Base-by-base conservation (phyloP, 225 moss, liverwort and hornwort genomes). In the Sphagnum tenellum region DNA sequence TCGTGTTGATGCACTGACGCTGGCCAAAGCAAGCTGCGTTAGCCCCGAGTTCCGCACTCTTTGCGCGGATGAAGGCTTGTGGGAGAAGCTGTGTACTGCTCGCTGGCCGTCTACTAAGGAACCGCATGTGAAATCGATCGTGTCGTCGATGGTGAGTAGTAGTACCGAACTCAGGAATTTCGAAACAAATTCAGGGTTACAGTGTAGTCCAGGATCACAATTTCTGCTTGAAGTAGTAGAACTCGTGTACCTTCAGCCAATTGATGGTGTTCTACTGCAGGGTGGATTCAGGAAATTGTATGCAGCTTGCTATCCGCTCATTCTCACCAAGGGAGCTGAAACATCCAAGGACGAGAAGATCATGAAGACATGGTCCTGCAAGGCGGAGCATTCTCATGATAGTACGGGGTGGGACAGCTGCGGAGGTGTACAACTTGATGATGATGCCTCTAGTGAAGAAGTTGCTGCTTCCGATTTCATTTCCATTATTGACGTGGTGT, bases 91-190 rank as follows among this genome's bases (percentile, higher is more conserved):
- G 0, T 93, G 88, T 62, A 77, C 74, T 45, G 55, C 67, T 2
- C 76, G 80, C 4, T 93, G 93, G 93, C 90, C 93, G 3, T 88
- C 90, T 5, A 90, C 90, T 0, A 74, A 55, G 47, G 80, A 88
- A 46, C 50, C 58, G 2, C 74, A 78, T 4, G 80, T 84, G 10
- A 84, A 75, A 50, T 61, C 66, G 1, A 66, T 93, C 3, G 63
- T 93, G 5, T 3, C 63, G 0, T 72, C 77, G 5, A 75, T 76
- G 0, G 90, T 29, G 29, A 29, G 29, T 29, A 29, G 29, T 29
- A 29, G 29, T 29, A 29, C 29, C 1, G 29, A 29, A 29, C 29
- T 29, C 29, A 29, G 29, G 29, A 29, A 29, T 29, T 29, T 29
- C 29, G 29, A 29, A 29, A 29, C 29, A 29, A 29, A 29, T 29